These are phyloP conservation scores for Kurtzmaniella cleridarum DNA, from an alignment of 805 yeast species.

Conservation along the genomic window DNA sequence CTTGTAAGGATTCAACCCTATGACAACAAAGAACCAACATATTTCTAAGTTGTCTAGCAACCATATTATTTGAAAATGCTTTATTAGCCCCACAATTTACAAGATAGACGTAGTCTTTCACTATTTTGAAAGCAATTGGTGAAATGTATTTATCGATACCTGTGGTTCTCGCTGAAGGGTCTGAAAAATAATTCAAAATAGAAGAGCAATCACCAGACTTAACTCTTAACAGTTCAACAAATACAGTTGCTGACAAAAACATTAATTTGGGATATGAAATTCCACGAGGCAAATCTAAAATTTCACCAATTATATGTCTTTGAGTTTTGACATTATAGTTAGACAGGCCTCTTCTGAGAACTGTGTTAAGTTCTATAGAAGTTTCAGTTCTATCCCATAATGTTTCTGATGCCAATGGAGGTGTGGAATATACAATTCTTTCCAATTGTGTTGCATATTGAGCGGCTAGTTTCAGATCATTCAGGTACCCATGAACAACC, in stretches of 20 bases:
- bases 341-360: conserved; percentile 84
- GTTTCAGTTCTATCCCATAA: conserved; percentile 85
- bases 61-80: conserved; percentile 49
- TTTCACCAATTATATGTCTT: conserved; percentile 50
- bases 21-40: conserved; percentile 73
- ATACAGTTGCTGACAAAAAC: conserved; percentile 78
- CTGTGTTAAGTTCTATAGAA: conserved; percentile 86
- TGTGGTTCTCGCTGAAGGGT: conserved; percentile 68
- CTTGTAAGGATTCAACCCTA: conserved; percentile 67
- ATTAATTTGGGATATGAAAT: conserved; percentile 73
- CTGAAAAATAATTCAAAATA: conserved; percentile 74
- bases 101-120: conserved; percentile 48
- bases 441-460: conserved; percentile 46
- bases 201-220: conserved; percentile 77
- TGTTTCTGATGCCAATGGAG: conserved; percentile 78
- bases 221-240: conserved; percentile 76
- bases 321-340: conserved; percentile 75
- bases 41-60: conserved; percentile 63
- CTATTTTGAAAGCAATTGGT: conserved; percentile 54
- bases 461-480: conserved; percentile 48
- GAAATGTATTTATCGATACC: conserved; percentile 68
- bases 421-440: conserved; percentile 79
- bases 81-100: conserved; percentile 50
- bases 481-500: conserved; percentile 84
- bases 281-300: conserved; percentile 45